A percentile compares a stretch with the other conserved stretches of the same genome.
Evolutionary conservation across 306 rosid species (phyloP).

Genomic region (Rosa persica): DNA sequence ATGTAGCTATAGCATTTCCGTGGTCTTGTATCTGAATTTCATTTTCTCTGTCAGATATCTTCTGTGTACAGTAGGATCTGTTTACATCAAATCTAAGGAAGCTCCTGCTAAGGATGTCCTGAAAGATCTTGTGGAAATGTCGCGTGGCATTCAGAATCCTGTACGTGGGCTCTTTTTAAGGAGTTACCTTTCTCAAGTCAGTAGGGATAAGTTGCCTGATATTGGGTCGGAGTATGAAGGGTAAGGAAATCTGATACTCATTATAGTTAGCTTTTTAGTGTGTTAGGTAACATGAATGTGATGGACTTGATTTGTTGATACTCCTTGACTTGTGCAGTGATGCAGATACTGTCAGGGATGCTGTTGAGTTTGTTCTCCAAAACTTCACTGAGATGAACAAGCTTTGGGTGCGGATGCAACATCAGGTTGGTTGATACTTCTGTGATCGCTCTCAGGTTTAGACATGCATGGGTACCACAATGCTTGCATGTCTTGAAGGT

Average conservation of each 20-base stretch:
- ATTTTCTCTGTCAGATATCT: constrained; percentile 39
- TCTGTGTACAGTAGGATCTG: constrained; percentile 63
- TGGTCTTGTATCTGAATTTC: constrained; percentile 8
- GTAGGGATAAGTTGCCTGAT: constrained; percentile 62
- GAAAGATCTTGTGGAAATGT: constrained; percentile 67
- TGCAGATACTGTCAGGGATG: constrained; percentile 58
- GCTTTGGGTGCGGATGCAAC: constrained; percentile 74
- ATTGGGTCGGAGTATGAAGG: constrained; percentile 68
- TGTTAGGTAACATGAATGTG: not conserved
- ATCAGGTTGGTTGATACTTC: constrained; percentile 56
- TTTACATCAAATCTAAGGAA: constrained; percentile 61
- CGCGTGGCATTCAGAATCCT: constrained; percentile 63
- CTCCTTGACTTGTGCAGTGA: constrained; percentile 37
- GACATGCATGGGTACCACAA: constrained; percentile 45
- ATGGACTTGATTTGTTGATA: constrained; percentile 1
- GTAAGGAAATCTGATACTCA: constrained; percentile 31
- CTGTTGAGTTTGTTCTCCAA: constrained; percentile 63
- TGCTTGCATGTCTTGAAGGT: constrained; percentile 58
- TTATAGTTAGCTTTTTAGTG: not conserved
- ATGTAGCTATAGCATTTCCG: not conserved
- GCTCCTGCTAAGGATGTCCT: constrained; percentile 64
- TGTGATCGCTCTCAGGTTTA: constrained; percentile 38
- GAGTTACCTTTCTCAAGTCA: constrained; percentile 67
- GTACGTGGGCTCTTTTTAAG: constrained; percentile 59
- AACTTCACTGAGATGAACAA: constrained; percentile 69